A percentile compares a stretch with the other conserved stretches of the same genome.
phyloP scores from a whole-genome alignment of 169 alveolate genomes.

The Plasmodium vinckei region DNA sequence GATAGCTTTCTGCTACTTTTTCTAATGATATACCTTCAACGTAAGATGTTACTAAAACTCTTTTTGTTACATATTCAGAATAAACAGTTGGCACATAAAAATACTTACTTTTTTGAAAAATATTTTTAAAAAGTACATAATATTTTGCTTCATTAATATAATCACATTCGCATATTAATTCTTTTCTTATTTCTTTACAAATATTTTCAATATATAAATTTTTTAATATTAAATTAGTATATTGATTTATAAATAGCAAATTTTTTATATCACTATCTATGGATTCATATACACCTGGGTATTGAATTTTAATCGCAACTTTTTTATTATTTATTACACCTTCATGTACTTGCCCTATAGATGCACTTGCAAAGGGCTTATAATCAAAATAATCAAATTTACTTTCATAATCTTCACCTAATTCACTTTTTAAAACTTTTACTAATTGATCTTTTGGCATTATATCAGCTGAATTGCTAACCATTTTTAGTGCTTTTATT shows the following conservation, averaged over 20 bases:
- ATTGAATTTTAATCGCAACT: constrained; percentile 85
- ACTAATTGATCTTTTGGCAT: constrained; percentile 91
- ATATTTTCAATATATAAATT: constrained; percentile 80
- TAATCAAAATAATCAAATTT: constrained; percentile 83
- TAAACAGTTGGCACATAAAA: constrained; percentile 83
- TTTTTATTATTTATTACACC: constrained; percentile 77
- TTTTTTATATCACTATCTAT: constrained; percentile 84
- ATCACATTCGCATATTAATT: constrained; percentile 84
- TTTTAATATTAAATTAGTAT: constrained; percentile 80
- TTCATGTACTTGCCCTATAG: constrained; percentile 87
- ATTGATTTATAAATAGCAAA: constrained; percentile 79
- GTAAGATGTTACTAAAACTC: constrained; percentile 81
- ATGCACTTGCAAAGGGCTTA: constrained; percentile 89
- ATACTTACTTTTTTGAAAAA: constrained; percentile 78
- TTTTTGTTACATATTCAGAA: constrained; percentile 78
- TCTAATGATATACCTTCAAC: constrained; percentile 81
- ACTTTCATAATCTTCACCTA: constrained; percentile 90
- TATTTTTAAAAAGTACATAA: constrained; percentile 80
- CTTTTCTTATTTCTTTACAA: constrained; percentile 81
- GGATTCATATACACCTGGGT: constrained; percentile 86
- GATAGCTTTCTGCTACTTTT: constrained; percentile 60
- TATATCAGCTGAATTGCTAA: constrained; percentile 93
- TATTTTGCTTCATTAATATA: constrained; percentile 86
- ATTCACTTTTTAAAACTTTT: constrained; percentile 86
- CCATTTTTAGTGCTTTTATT: constrained; percentile 89